phyloP scores from a whole-genome alignment of 1,284 basidiomycete genomes.

The Termitomyces sp. region DNA sequence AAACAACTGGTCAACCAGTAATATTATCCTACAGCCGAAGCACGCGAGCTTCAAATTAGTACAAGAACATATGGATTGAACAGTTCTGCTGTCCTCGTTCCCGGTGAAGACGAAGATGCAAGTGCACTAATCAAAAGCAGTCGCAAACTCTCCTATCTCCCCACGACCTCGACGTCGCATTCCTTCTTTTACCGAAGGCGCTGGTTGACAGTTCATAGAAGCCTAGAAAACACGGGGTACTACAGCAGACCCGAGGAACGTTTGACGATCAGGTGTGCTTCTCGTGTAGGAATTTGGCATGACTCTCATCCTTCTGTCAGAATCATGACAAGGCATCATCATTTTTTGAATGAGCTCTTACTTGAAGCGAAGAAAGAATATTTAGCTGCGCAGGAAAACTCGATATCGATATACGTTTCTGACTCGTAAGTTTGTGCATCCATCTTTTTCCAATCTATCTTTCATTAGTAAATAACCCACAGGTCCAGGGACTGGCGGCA shows the following conservation, averaged over 20 bases:
- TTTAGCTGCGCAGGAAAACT: conserved; percentile 44
- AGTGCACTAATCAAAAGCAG: conserved; percentile 21
- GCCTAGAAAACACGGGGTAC: conserved; percentile 28
- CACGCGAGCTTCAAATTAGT: conserved; percentile 50
- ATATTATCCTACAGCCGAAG: conserved; percentile 29
- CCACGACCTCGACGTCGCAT: conserved; percentile 39
- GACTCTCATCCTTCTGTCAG: conserved; percentile 25
- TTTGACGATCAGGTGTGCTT: conserved; percentile 31
- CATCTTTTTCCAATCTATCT: neutral
- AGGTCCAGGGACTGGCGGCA: conserved; percentile 47
- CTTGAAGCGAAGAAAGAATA: conserved; percentile 54
- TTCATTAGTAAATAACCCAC: neutral
- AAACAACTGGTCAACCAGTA: neutral
- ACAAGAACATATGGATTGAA: conserved; percentile 37
- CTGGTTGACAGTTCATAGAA: conserved; percentile 43
- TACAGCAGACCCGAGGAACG: conserved; percentile 32
- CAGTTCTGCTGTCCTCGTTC: conserved; percentile 28
- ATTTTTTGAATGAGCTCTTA: conserved; percentile 46
- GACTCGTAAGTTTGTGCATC: conserved; percentile 34
- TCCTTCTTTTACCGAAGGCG: conserved; percentile 46
- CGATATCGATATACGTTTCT: conserved; percentile 53
- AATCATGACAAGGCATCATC: conserved; percentile 46
- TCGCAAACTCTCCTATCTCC: conserved; percentile 44
- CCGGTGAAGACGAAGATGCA: conserved; percentile 35
- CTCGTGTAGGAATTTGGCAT: neutral